phyloP scores from a whole-genome alignment of 2,329 filamentous ascomycete species.

The Eutypella sp. region DNA sequence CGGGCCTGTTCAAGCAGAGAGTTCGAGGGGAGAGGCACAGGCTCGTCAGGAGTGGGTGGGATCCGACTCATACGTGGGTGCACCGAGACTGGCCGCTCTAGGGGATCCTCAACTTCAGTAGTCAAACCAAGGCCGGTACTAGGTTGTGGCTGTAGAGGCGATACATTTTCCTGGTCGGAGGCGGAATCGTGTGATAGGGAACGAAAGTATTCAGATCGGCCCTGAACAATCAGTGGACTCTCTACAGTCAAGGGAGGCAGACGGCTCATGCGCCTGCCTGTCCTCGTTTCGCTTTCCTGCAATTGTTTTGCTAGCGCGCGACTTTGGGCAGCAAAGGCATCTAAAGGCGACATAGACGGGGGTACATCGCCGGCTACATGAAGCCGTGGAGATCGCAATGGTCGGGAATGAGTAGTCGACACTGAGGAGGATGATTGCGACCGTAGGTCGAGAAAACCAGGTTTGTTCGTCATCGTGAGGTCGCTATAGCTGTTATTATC shows the following conservation, averaged over 20 bases:
- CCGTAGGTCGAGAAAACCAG: slow-evolving; percentile 55
- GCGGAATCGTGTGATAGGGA: slow-evolving; percentile 62
- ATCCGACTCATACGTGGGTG: slow-evolving; percentile 69
- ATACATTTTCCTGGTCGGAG: slow-evolving; percentile 35
- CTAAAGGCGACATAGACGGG: slow-evolving; percentile 86
- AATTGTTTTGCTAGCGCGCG: slow-evolving; percentile 82
- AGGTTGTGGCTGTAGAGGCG: slow-evolving; percentile 27
- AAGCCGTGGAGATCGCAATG: slow-evolving; percentile 67
- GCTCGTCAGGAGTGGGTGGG: slow-evolving; percentile 44
- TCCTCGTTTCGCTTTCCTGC: slow-evolving; percentile 64
- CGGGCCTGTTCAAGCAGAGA: slow-evolving; percentile 35
- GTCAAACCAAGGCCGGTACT: slow-evolving; percentile 43
- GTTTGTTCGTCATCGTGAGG: slow-evolving; percentile 49
- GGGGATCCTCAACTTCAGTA: slow-evolving; percentile 51
- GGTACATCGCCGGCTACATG: slow-evolving; percentile 77
- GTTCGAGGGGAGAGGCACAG: slow-evolving; percentile 41
- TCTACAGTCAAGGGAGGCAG: slow-evolving; percentile 78
- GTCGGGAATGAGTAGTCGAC: slow-evolving; percentile 40
- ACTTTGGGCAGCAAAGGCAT: slow-evolving; percentile 91
- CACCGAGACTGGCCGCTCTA: slow-evolving; percentile 64
- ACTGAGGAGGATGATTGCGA: slow-evolving; percentile 50
- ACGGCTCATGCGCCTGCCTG: slow-evolving; percentile 76
- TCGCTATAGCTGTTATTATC: neutral
- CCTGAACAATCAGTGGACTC: slow-evolving; percentile 70
- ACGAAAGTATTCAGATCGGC: slow-evolving; percentile 76